Evolutionary conservation across 306 rosid species (phyloP).

Genomic region (Glycine latifolia): DNA sequence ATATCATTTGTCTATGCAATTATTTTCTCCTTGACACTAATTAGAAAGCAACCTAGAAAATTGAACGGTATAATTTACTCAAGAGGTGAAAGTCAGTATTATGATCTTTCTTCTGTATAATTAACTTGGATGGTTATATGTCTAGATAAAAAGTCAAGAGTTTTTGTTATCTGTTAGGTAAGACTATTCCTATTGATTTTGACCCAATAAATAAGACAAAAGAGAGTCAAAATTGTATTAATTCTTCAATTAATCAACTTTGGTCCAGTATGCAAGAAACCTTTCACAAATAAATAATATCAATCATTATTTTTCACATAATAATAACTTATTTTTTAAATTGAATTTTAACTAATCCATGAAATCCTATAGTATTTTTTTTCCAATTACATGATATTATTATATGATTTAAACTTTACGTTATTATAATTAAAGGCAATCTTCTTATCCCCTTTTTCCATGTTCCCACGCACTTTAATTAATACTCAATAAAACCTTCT

Average conservation of each 20-base stretch:
- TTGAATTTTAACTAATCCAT: background rate
- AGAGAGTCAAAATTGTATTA: background rate
- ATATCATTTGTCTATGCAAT: constrained; percentile 37
- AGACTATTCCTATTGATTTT: constrained; percentile 43
- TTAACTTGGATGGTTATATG: constrained; percentile 11
- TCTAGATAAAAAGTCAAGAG: constrained; percentile 48
- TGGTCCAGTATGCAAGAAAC: constrained; percentile 7
- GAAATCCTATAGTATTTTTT: background rate
- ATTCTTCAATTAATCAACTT: constrained; percentile 8
- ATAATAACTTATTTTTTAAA: background rate
- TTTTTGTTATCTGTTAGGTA: constrained; percentile 56
- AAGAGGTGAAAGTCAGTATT: constrained; percentile 40
- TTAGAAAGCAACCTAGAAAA: constrained; percentile 19
- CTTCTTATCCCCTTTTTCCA: background rate
- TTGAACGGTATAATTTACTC: constrained; percentile 23
- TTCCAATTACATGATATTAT: background rate
- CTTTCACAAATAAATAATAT: constrained; percentile 18
- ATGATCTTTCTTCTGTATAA: background rate
- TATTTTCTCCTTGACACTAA: constrained; percentile 8
- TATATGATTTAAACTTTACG: background rate
- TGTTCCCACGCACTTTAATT: background rate
- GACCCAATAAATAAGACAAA: background rate
- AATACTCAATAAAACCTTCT: background rate
- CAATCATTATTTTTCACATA: background rate
- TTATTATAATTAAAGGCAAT: background rate